Percentiles rank a stretch among this genome's conserved stretches.
Evolutionary conservation across 2,329 filamentous ascomycete genomes (phyloP).

Genomic region (Dryadomyces sulphureus): DNA sequence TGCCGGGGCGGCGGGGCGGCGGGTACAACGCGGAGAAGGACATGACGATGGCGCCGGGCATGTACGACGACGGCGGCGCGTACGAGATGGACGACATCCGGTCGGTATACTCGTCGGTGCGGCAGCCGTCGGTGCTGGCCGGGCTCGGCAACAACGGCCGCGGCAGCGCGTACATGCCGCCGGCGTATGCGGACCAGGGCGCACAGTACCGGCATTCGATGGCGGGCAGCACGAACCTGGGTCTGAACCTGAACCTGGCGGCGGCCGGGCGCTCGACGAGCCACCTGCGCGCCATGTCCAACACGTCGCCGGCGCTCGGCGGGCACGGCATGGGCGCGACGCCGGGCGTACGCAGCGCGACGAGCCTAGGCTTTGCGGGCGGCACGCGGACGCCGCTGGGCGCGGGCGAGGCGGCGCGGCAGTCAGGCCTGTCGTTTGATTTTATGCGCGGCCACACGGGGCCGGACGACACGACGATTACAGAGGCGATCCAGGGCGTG

Average conservation of each 20-base stretch:
- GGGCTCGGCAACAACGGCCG: constrained; percentile 57
- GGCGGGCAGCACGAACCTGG: too few relatives aligned
- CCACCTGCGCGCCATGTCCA: constrained; percentile 36
- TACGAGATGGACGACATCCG: constrained; percentile 99
- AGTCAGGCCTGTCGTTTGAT: constrained; percentile 40
- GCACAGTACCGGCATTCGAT: constrained; percentile 57
- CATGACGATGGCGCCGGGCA: constrained; percentile 34
- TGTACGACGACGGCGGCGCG: constrained; percentile 38
- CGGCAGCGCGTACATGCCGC: constrained; percentile 62
- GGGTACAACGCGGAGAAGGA: constrained; percentile 40
- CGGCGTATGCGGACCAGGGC: constrained; percentile 31
- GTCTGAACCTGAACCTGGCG: constrained; percentile 23
- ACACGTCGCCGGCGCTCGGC: constrained; percentile 25
- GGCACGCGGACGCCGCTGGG: constrained; percentile 32
- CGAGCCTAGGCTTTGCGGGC: constrained; percentile 31
- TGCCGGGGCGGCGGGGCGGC: constrained; percentile 77
- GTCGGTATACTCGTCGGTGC: constrained; percentile 87
- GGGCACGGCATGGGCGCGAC: constrained; percentile 16
- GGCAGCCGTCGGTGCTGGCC: constrained; percentile 72
- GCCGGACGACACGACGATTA: constrained; percentile 65
- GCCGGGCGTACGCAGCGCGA: constrained; percentile 23
- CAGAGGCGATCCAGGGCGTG: constrained; percentile 71
- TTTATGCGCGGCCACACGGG: constrained; percentile 46
- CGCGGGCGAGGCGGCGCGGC: constrained; percentile 27
- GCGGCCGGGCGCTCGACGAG: constrained; percentile 45